Evolutionary conservation across 1,284 basidiomycete genomes (phyloP), one percentile per base, ranked within the genome.

Genomic region (Apiotrichum akiyoshidainum): DNA sequence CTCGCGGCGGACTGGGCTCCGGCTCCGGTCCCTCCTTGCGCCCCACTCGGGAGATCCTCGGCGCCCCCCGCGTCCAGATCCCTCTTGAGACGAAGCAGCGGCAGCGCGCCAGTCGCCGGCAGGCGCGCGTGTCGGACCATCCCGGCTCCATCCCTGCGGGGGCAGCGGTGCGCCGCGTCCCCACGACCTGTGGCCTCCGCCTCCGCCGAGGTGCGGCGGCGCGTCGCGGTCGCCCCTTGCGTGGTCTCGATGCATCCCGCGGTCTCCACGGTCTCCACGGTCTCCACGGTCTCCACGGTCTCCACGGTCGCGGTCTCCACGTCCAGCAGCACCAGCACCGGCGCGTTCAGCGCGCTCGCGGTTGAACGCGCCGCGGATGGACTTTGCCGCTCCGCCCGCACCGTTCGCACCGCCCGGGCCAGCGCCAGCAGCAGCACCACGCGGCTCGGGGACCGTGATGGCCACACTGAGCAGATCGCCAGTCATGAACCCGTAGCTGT

Each of bases 401-500:
- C 42, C 57, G 41, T 33, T 34, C 19, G 22, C 26, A 31, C 26
- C 26, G 3, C 26, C 8, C 12, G 37, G 46, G 1, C n/a, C 31
- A 1, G n/a, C 26, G 5, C 41, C 42, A 17, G 16, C 42, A 12
- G 48, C 37, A 52, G 61, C 37, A 35, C 64, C 37, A 35, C 64
- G 69, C 39, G 73, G 70, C 51, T 73, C 72, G 14, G 74, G 74
- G 1, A 74, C 59, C 48, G 61, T 47, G 14, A 76, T 50, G 4
- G 60, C 64, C 3, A 76, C 65, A 22, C 65, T 68, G n/a, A 76
- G 50, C 39, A 74, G 54, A 56, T 76, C 74, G 21, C 74, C 74
- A 8, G 68, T 73, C 21, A 72, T 52, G 60, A 72, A 76, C 12
- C 71, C 74, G 48, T 74, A 75, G 11, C 54, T 66, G 50, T 74